Conservation (phyloP, 1,284 basidiomycete species). For the Cryptococcus hybrid region DNA sequence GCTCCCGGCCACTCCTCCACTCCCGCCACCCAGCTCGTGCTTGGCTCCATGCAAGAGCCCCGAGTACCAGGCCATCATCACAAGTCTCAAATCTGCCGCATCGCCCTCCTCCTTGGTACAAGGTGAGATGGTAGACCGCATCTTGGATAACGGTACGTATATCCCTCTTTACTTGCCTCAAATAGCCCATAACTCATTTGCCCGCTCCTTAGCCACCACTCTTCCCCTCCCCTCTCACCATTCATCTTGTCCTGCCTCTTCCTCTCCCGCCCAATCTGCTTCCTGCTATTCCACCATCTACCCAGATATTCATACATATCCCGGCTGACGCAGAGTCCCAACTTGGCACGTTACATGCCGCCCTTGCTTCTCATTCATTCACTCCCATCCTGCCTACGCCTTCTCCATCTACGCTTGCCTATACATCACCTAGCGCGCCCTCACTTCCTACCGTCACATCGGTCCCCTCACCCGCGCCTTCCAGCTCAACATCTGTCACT, state of each 20-base stretch:
- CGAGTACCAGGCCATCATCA: constrained; percentile 43
- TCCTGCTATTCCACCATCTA: constrained; percentile 39
- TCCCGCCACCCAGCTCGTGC: constrained; percentile 33
- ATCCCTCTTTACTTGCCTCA: not conserved
- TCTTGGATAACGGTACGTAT: constrained; percentile 47
- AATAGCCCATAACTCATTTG: not conserved
- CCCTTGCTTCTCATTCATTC: constrained; percentile 27
- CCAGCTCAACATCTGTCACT: constrained; percentile 5
- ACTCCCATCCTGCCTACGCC: constrained; percentile 28
- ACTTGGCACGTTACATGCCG: constrained; percentile 20
- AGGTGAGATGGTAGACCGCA: constrained; percentile 50
- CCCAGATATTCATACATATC: constrained; percentile 42
- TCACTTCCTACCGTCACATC: constrained; percentile 16
- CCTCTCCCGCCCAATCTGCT: constrained; percentile 40
- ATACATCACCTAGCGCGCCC: constrained; percentile 33
- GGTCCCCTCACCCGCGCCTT: constrained; percentile 13
- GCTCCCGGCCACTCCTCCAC: constrained; percentile 7
- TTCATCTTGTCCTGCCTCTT: constrained; percentile 48
- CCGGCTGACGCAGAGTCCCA: constrained; percentile 15
- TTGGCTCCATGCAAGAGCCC: constrained; percentile 46
- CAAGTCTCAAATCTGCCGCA: constrained; percentile 26
- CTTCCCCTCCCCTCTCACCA: constrained; percentile 40
- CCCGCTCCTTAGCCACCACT: constrained; percentile 34
- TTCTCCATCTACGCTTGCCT: constrained; percentile 26
- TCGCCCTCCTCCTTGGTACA: constrained; percentile 26